A percentile compares a stretch with the other conserved stretches of the same genome.
Evolutionary conservation across 176 grass and related monocot genomes (phyloP).

Genomic region (Oryza meyeriana): DNA sequence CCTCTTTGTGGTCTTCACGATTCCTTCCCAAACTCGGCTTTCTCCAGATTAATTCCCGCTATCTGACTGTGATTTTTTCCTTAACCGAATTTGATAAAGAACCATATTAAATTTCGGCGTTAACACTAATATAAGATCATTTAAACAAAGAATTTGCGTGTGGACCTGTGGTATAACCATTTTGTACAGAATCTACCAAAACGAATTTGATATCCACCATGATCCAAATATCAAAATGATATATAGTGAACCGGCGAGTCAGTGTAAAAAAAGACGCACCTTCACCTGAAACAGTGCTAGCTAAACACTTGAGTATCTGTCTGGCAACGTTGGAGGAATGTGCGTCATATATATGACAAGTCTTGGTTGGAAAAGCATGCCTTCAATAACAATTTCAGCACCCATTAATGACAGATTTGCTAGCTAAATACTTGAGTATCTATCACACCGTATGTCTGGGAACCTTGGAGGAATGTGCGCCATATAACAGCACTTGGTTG

Average conservation of each 20-base stretch:
- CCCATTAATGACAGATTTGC: conserved; percentile 29
- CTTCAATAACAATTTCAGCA: conserved; percentile 50
- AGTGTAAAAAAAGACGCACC: neutral
- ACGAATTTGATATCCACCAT: conserved; percentile 7
- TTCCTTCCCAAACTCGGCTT: too few species aligned
- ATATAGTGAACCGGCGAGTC: neutral
- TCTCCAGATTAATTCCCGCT: too few species aligned
- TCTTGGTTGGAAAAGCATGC: conserved; percentile 66
- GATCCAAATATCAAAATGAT: conserved; percentile 4
- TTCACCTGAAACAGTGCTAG: neutral
- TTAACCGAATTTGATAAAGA: too few species aligned
- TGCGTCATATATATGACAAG: conserved; percentile 37
- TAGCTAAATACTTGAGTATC: conserved; percentile 29
- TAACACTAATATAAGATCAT: conserved; percentile 6
- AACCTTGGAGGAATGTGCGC: conserved; percentile 72
- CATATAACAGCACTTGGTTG: conserved; percentile 57
- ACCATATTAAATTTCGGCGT: too few species aligned
- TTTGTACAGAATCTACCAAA: conserved; percentile 4
- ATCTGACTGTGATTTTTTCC: too few species aligned
- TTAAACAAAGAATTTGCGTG: neutral
- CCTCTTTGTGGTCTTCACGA: too few species aligned
- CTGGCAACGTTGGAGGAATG: conserved; percentile 67
- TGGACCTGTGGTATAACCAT: neutral
- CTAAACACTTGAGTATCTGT: conserved; percentile 37
- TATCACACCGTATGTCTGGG: conserved; percentile 47